These are phyloP conservation scores for Citrus glauca DNA, from an alignment of 345 rosid species.

Conservation along the genomic window DNA sequence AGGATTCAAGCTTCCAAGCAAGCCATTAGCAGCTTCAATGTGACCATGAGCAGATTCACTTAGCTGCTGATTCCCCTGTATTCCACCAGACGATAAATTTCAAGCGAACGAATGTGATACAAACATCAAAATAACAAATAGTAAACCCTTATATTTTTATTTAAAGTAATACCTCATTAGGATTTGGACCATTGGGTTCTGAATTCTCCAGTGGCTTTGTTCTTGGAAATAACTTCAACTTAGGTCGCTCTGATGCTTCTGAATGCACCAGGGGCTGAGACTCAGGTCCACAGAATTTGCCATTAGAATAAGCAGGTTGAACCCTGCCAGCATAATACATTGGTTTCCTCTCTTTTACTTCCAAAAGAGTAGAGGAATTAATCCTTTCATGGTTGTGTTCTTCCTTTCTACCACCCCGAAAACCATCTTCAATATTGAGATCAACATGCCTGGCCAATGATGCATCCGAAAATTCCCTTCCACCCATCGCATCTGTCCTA, in stretches of 20 bases:
- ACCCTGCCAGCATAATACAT: constrained; percentile 22
- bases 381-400: constrained; percentile 35
- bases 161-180: constrained; percentile 38
- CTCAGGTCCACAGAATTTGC: constrained; percentile 32
- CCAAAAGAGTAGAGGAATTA: constrained; percentile 27
- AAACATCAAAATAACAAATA: not conserved
- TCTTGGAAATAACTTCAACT: constrained; percentile 63
- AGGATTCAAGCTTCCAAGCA: constrained; percentile 27
- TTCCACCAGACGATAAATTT: constrained; percentile 19
- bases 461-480: constrained; percentile 30
- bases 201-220: constrained; percentile 53
- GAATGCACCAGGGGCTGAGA: constrained; percentile 34
- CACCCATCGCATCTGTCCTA: constrained; percentile 28
- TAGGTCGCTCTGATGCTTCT: constrained; percentile 57
- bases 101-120: constrained; percentile 5
- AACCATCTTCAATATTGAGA: constrained; percentile 30
- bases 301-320: constrained; percentile 35
- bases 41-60: constrained; percentile 23
- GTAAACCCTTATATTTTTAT: not conserved
- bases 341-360: constrained; percentile 40
- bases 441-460: constrained; percentile 34
- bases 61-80: constrained; percentile 26
- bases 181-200: constrained; percentile 36
- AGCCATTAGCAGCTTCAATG: constrained; percentile 25
- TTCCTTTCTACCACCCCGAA: constrained; percentile 37